These are phyloP conservation scores for Salix viminalis DNA, from an alignment of 345 rosid species.

Conservation along the genomic window DNA sequence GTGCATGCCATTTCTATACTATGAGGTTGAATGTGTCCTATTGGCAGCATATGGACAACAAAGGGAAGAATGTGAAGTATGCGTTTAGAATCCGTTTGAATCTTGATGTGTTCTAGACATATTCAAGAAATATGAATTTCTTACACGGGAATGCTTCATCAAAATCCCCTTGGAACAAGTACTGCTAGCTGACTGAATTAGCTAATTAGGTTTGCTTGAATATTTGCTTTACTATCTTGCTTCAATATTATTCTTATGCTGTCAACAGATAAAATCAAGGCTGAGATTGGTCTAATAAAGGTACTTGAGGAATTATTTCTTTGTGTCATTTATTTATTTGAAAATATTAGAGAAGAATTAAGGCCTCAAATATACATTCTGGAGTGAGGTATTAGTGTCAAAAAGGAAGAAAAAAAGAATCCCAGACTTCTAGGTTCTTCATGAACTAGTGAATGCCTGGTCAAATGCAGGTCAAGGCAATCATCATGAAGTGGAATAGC, in stretches of 20 bases:
- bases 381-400: background rate
- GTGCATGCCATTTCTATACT: background rate
- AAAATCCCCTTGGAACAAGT: background rate
- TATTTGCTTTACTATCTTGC: background rate
- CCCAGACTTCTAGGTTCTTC: background rate
- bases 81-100: background rate
- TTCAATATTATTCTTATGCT: background rate
- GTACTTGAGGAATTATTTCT: background rate
- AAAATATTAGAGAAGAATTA: background rate
- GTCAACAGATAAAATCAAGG: background rate
- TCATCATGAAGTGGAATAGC: constrained; percentile 30
- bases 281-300: background rate
- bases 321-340: background rate
- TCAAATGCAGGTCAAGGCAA: background rate
- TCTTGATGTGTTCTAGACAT: background rate
- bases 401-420: background rate
- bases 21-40: background rate
- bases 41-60: background rate
- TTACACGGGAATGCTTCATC: background rate
- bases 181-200: background rate
- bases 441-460: background rate
- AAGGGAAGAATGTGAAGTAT: background rate
- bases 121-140: background rate
- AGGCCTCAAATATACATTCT: constrained; percentile 6
- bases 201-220: background rate